Percentiles rank a stretch among this genome's conserved stretches.
Evolutionary conservation across 441 rosid species (phyloP).

Genomic region (Aleurites moluccanus): DNA sequence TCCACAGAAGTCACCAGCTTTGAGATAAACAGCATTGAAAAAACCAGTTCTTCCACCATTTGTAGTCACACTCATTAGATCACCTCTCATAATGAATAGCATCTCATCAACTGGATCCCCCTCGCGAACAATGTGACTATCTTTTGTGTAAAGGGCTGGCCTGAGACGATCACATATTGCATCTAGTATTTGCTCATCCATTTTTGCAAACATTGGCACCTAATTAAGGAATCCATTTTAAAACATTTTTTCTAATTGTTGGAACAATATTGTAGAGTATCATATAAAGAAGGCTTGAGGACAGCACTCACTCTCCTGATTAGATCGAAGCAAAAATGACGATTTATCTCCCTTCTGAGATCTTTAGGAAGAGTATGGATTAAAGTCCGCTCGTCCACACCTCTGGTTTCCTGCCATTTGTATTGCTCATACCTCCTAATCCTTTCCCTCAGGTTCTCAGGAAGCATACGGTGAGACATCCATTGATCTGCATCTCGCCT

Average conservation of each 20-base stretch:
- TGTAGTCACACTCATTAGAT: slow-evolving; percentile 70
- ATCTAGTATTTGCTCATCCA: slow-evolving; percentile 84
- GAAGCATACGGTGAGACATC: slow-evolving; percentile 67
- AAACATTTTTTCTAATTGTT: background rate
- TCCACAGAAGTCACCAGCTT: slow-evolving; percentile 85
- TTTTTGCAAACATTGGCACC: slow-evolving; percentile 83
- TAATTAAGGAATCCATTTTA: slow-evolving; percentile 25
- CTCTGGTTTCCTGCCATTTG: slow-evolving; percentile 64
- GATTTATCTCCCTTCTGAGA: slow-evolving; percentile 58
- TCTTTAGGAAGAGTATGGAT: slow-evolving; percentile 56
- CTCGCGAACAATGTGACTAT: slow-evolving; percentile 66
- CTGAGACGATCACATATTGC: slow-evolving; percentile 81
- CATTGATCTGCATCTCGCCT: slow-evolving; percentile 59
- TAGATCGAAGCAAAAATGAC: slow-evolving; percentile 51
- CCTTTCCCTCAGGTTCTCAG: slow-evolving; percentile 38
- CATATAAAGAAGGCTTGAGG: background rate
- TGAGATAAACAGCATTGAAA: slow-evolving; percentile 63
- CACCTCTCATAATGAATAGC: slow-evolving; percentile 80
- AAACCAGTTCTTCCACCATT: slow-evolving; percentile 84
- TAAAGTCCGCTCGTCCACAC: slow-evolving; percentile 50
- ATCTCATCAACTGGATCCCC: slow-evolving; percentile 86
- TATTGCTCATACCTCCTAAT: slow-evolving; percentile 54
- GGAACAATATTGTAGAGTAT: too few relatives aligned
- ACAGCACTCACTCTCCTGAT: slow-evolving; percentile 46
- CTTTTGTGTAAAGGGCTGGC: slow-evolving; percentile 61